Evolutionary conservation across 1,284 basidiomycete genomes (phyloP).

Genomic region (Leccinum variabile): DNA sequence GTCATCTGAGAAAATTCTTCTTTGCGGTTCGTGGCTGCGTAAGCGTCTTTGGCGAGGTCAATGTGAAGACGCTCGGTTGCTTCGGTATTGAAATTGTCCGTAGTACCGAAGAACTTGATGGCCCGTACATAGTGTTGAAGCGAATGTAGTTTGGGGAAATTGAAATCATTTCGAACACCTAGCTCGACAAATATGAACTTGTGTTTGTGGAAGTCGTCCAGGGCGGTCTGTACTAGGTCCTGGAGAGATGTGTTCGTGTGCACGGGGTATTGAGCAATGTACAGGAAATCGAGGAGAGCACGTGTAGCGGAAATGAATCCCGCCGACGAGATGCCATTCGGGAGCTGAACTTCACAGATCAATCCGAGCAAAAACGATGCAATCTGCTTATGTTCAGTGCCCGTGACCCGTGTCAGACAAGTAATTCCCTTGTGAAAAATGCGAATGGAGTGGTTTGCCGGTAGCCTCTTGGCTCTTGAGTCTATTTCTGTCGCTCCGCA

Average conservation of each 20-base stretch:
- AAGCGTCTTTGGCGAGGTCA: neutral
- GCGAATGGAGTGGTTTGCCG: too few relatives aligned
- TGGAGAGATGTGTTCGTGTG: neutral
- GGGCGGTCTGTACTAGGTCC: neutral
- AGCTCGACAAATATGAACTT: neutral
- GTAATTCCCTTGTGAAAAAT: too few relatives aligned
- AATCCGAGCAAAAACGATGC: too few relatives aligned
- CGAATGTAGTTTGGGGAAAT: neutral
- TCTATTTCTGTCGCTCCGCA: neutral
- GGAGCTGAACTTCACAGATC: neutral
- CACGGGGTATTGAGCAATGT: neutral
- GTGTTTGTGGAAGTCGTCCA: neutral
- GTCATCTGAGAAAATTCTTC: neutral
- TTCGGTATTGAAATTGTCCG: neutral
- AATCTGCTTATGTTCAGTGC: too few relatives aligned
- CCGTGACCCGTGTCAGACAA: too few relatives aligned
- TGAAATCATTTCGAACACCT: neutral
- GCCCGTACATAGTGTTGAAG: neutral
- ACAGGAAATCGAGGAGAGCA: neutral
- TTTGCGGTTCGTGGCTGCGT: neutral
- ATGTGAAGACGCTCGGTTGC: neutral
- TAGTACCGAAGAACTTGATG: neutral
- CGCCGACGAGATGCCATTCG: neutral
- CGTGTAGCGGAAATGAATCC: neutral
- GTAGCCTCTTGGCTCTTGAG: too few relatives aligned